Base-by-base conservation (phyloP, 345 rosid genomes). In the Eucalyptus camaldulensis region DNA sequence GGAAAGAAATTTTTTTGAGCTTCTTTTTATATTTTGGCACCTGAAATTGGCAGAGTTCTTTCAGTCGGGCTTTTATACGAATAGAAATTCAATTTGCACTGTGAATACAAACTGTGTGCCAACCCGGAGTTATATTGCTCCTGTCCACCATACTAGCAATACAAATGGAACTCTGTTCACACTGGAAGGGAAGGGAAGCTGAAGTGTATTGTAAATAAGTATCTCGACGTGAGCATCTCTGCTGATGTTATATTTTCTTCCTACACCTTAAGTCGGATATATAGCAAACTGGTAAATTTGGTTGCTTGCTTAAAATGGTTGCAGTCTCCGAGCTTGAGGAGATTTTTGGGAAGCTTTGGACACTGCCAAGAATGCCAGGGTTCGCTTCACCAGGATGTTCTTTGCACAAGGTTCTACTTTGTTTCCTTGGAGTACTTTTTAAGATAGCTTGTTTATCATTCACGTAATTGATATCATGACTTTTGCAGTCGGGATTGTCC, bases 171-270 rank as follows among this genome's bases (percentile, higher is more conserved):
- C 98, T 72, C 92, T 98, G 99, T 92, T 88, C 96, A 45, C 94
- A 94, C 90, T 95, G 99, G 94, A 95, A 97, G 90, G 98, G 98
- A 91, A 95, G 99, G 92, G 98, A 98, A 92, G 97, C 99, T 31
- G 99, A 96, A 90, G 91, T 96, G 86, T 97, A 97, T 90, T 95
- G 96, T 91, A 97, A 96, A 91, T 93, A 96, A 72, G 99, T 98
- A 89, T 95, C 97, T 88, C 96, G 95, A 88, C 96, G 99, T 95
- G 91, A 62, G 89, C 87, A 33, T 53, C 89, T 88, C 24, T 69
- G 33, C 90, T 90, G 86, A 65, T 88, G 4, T 3, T 49, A 29
- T 90, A 49, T 31, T 49, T 67, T 65, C 43, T 19, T 60, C 22
- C 40, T 29, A 24, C 37, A 49, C 60, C 51, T 45, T 53, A 60